A percentile compares a stretch with the other conserved stretches of the same genome.
phyloP scores from a whole-genome alignment of 2,329 filamentous ascomycete genomes.

The Didymella exigua region DNA sequence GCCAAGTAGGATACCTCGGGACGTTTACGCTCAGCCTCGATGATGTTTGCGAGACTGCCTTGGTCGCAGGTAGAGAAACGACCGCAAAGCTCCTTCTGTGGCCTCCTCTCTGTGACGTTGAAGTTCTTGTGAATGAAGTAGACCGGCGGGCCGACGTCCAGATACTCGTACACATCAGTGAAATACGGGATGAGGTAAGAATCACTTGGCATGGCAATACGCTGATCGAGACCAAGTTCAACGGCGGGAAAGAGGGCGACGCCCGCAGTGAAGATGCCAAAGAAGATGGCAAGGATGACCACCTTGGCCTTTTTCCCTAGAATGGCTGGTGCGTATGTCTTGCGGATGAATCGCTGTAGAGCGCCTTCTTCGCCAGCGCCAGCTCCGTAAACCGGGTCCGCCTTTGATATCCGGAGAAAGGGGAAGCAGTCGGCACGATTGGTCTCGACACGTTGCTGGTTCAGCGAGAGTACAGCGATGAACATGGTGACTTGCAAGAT shows the following conservation, averaged over 20 bases:
- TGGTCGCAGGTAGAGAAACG: constrained; percentile 87
- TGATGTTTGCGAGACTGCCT: constrained; percentile 82
- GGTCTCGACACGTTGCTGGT: constrained; percentile 88
- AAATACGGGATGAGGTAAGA: constrained; percentile 97
- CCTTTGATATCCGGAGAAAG: constrained; percentile 79
- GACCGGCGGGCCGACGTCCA: constrained; percentile 88
- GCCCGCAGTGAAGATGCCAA: constrained; percentile 84
- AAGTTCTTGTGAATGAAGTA: constrained; percentile 90
- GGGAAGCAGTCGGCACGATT: constrained; percentile 91
- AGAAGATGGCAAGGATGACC: constrained; percentile 76
- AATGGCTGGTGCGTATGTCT: constrained; percentile 81
- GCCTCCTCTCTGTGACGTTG: constrained; percentile 74
- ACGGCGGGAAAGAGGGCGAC: constrained; percentile 84
- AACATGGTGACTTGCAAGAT: constrained; percentile 98
- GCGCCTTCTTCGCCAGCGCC: constrained; percentile 82
- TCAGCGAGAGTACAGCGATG: constrained; percentile 85
- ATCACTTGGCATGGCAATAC: constrained; percentile 89
- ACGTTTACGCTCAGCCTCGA: constrained; percentile 93
- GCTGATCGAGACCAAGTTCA: constrained; percentile 87
- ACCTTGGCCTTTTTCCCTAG: constrained; percentile 82
- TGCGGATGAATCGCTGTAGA: constrained; percentile 87
- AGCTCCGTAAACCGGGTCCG: constrained; percentile 67
- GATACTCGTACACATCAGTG: constrained; percentile 91
- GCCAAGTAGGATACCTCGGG: constrained; percentile 86
- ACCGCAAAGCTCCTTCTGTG: constrained; percentile 88